Evolutionary conservation across 352 stramenopile genomes (phyloP).

Genomic region (Pythium pyrilobum): DNA sequence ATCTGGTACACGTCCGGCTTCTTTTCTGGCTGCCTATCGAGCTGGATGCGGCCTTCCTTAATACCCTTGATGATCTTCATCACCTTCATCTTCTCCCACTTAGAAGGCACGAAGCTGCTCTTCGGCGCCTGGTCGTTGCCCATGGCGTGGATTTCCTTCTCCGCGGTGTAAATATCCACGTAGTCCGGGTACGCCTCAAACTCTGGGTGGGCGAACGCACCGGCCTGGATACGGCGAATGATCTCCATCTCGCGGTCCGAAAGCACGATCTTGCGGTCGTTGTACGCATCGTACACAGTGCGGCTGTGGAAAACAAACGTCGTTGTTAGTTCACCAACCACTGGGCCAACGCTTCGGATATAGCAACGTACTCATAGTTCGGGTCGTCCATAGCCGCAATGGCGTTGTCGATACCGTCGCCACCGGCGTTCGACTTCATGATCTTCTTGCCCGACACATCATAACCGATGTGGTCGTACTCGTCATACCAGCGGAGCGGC

Average conservation of each 20-base stretch:
- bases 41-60: slow-evolving; percentile 93
- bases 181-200: slow-evolving; percentile 91
- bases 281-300: slow-evolving; percentile 98
- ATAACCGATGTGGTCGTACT: slow-evolving; percentile 99
- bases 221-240: slow-evolving; percentile 95
- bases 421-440: slow-evolving; percentile 84
- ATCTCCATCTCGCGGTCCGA: slow-evolving; percentile 97
- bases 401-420: slow-evolving; percentile 87
- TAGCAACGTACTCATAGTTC: slow-evolving; percentile 85
- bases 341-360: not conserved
- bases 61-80: slow-evolving; percentile 96
- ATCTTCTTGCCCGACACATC: slow-evolving; percentile 96
- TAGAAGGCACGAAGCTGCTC: slow-evolving; percentile 93
- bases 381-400: slow-evolving; percentile 88
- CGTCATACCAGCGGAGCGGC: slow-evolving; percentile 99
- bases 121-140: slow-evolving; percentile 89
- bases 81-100: slow-evolving; percentile 98
- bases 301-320: slow-evolving; percentile 41
- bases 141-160: slow-evolving; percentile 87
- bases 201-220: slow-evolving; percentile 88
- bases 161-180: slow-evolving; percentile 85
- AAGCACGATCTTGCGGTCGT: slow-evolving; percentile 96
- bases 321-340: too few species aligned
- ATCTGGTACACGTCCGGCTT: slow-evolving; percentile 89
- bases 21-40: slow-evolving; percentile 90